phyloP scores from a whole-genome alignment of 306 rosid species.

The Neltuma alba region DNA sequence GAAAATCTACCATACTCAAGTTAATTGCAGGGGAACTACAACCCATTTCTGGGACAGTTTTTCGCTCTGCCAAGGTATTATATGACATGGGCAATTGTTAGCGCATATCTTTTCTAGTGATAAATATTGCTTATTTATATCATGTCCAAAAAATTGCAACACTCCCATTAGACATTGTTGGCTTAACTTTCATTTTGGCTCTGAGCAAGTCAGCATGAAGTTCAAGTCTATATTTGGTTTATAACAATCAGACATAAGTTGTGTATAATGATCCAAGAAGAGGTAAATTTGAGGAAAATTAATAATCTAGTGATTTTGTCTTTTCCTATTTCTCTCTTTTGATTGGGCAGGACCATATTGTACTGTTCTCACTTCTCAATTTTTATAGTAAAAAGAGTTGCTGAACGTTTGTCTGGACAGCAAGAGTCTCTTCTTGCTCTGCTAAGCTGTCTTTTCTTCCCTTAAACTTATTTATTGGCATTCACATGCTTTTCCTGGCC shows the following conservation, averaged over 20 bases:
- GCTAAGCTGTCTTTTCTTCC: slow-evolving; percentile 26
- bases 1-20: slow-evolving; percentile 98
- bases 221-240: slow-evolving; percentile 21
- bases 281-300: not conserved
- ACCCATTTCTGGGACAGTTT: slow-evolving; percentile 95
- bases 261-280: slow-evolving; percentile 5
- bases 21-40: slow-evolving; percentile 96
- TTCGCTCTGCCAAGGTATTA: slow-evolving; percentile 96
- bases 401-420: not conserved
- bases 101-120: not conserved
- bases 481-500: slow-evolving; percentile 21
- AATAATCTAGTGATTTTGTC: not conserved
- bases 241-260: slow-evolving; percentile 19
- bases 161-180: slow-evolving; percentile 22
- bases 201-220: not conserved
- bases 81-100: slow-evolving; percentile 10
- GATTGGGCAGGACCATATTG: not conserved
- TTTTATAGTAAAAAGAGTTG: not conserved
- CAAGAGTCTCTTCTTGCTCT: not conserved
- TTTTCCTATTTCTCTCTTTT: not conserved
- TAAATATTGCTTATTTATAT: slow-evolving; percentile 10
- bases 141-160: slow-evolving; percentile 4
- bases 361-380: not conserved
- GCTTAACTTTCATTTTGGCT: not conserved
- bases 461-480: slow-evolving; percentile 29